Base-by-base conservation (phyloP, 768 basidiomycete genomes). In the Boletus rubescentipes region DNA sequence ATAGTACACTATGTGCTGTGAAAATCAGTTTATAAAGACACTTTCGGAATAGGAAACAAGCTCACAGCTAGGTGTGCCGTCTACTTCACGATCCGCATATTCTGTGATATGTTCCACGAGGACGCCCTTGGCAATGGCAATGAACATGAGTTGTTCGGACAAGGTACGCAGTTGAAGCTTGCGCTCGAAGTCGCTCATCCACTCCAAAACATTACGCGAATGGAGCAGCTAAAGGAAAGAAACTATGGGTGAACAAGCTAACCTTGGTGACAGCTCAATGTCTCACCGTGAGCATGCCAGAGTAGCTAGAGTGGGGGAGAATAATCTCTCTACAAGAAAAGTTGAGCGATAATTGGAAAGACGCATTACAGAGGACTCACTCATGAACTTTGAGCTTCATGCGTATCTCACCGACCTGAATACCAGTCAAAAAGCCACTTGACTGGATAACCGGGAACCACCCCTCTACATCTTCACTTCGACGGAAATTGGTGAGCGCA, bases 391-490 rank as follows among this genome's bases (percentile, higher is more conserved):
- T 75, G 46, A 93, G 66, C 62, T 85, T 87, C 61, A 94, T 70
- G 45, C 85, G 79, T 40, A 93, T 72, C 62, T 93, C 91, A 35
- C 92, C 92, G 7, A 84, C 78, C 63, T 88, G 86, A 40, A 82
- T 63, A 60, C 84, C 80, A 21, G 74, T 75, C 30, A 77, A 72
- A 37, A 76, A 64, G 10, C 77, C 70, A 36, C 78, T 81, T 38
- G 73, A 65, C 39, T 80, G 78, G 48, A 88, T 72, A 3, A 92
- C 81, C 14, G 91, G 87, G 69, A 85, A 93, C 89, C 89, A 94
- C 14, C 92, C 92, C 65, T 94, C 91, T 6, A 90, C 78, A 4
- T 73, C 67, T 60, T 91, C 88, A 16, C 85, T 83, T 23, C 91
- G 78, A 21, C 86, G 81, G 62, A 93, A 89, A 62, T 87, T 89